Base-by-base conservation (phyloP, 352 stramenopile genomes). In the Aphanomyces euteiches region DNA sequence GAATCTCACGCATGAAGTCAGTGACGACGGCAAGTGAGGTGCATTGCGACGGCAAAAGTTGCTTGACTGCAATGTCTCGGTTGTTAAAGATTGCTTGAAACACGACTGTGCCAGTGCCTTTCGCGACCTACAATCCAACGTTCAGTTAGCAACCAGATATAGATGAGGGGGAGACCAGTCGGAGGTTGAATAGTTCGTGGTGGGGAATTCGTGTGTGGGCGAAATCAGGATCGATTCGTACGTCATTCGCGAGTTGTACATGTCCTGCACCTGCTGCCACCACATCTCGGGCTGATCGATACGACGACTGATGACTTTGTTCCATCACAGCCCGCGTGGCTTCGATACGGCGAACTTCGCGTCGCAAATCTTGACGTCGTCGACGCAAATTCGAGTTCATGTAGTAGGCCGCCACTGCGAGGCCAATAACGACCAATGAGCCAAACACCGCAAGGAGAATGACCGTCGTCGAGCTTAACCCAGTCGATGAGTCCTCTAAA, bases 1-100 rank as follows among this genome's bases (percentile, higher is more conserved):
- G 59, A 34, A 67, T 67, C 21, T 67, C 59, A 13, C 59, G 59
- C 59, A 67, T 67, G n/a, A 67, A 67, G 59, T 67, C 59, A 3
- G 59, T 56, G 7, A 67, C 59, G 5, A 37, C 56, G 41, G 56
- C 19, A 4, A 67, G 59, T 7, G 41, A 67, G 39, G 21, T 56
- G 28, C 59, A 67, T 37, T 67, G 59, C 59, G 59, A 67, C 43
- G 59, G 59, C 39, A 67, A n/a, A 6, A 67, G 17, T 38, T 67
- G 59, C 59, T 67, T 67, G 17, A 67, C 59, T 0, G 59, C 59
- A n/a, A 67, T 67, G 7, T 56, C 59, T 45, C 41, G 21, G 39
- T n/a, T 41, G 41, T 67, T 67, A 45, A 67, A 67, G 43, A 67
- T 37, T 28, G 59, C 59, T 21, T 50, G 59, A 41, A 67, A 67